Evolutionary conservation across 371 early-diverging fungal species (phyloP).

Genomic region (Apophysomyces ossiformis): DNA sequence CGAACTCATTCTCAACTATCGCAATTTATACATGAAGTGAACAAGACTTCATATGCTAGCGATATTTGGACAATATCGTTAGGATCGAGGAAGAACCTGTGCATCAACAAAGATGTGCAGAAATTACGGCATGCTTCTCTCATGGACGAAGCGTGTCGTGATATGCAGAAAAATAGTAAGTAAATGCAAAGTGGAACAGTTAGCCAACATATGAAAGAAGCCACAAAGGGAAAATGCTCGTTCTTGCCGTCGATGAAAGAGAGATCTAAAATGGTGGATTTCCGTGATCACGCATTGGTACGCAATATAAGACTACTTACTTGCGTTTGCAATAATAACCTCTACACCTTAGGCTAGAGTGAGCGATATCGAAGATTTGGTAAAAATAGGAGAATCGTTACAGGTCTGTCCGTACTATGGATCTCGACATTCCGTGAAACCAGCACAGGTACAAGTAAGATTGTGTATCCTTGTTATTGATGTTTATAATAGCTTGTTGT

Average conservation of each 20-base stretch:
- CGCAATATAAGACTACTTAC: background rate
- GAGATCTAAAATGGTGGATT: constrained; percentile 54
- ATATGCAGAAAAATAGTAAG: constrained; percentile 67
- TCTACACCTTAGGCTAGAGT: constrained; percentile 44
- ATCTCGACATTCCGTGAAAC: constrained; percentile 61
- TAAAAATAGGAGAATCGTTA: constrained; percentile 61
- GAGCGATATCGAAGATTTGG: constrained; percentile 90
- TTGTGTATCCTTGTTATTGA: background rate
- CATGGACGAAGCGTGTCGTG: constrained; percentile 83
- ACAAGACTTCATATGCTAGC: constrained; percentile 76
- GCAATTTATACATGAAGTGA: constrained; percentile 89
- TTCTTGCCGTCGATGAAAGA: constrained; percentile 53
- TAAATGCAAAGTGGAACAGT: constrained; percentile 1
- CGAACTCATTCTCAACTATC: constrained; percentile 94
- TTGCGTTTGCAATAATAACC: background rate
- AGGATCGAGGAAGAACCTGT: constrained; percentile 86
- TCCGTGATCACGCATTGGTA: constrained; percentile 61
- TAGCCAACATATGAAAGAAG: background rate
- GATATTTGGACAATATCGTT: constrained; percentile 70
- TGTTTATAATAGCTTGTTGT: constrained; percentile 64
- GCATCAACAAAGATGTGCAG: constrained; percentile 74
- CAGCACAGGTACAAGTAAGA: constrained; percentile 56
- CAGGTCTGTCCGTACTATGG: constrained; percentile 94
- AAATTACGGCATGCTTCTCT: constrained; percentile 49
- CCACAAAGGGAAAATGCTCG: constrained; percentile 42